These are phyloP conservation scores for Hypoxylon fragiforme DNA, from an alignment of 495 filamentous ascomycete species.

Conservation along the genomic window DNA sequence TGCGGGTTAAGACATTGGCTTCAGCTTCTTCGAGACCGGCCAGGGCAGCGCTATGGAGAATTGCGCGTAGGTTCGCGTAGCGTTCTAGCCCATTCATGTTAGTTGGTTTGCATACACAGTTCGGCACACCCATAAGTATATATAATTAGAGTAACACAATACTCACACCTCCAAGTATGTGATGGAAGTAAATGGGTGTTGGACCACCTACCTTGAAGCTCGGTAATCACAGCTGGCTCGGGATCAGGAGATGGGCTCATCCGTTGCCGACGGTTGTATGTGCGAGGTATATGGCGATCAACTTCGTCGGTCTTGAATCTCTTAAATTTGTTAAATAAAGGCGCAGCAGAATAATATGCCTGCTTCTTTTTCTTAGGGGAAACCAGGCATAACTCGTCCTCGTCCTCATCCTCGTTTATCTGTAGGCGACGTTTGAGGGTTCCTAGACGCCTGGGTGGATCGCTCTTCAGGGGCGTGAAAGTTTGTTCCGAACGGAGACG, in stretches of 20 bases:
- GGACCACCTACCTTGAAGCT: conserved; percentile 27
- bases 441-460: neutral
- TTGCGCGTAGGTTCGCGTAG: conserved; percentile 17
- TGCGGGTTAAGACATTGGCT: neutral
- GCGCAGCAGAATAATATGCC: conserved; percentile 13
- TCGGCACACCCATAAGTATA: neutral
- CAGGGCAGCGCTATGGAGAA: conserved; percentile 12
- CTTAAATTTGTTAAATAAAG: conserved; percentile 29
- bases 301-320: conserved; percentile 1
- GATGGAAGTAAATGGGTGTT: too few species aligned
- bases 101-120: neutral
- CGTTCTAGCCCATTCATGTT: conserved; percentile 10
- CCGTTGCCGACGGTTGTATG: conserved; percentile 3
- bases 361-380: conserved; percentile 23
- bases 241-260: conserved; percentile 20
- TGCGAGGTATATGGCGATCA: neutral
- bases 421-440: conserved; percentile 16
- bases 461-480: conserved; percentile 3
- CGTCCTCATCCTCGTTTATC: conserved; percentile 13
- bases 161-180: too few species aligned
- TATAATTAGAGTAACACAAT: too few species aligned
- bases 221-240: conserved; percentile 14
- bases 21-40: conserved; percentile 9
- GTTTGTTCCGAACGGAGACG: conserved; percentile 9
- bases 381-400: conserved; percentile 2